Conservation (phyloP, 371 early-diverging fungal genomes). For the Blastocladiella emersonii region DNA sequence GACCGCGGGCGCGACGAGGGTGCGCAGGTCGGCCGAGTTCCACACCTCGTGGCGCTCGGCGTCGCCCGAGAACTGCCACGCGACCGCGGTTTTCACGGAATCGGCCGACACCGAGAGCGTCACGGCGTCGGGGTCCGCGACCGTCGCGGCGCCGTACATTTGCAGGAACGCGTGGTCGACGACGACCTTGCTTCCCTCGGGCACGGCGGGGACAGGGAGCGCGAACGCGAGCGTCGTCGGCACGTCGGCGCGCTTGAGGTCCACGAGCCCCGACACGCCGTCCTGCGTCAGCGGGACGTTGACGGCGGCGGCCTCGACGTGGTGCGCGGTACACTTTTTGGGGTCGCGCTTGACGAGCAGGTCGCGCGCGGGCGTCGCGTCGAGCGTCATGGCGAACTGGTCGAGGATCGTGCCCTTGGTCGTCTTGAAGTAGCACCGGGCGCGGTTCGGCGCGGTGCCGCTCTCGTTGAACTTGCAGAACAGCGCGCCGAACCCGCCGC, state of each 20-base stretch:
- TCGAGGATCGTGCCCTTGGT: neutral
- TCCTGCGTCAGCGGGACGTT: neutral
- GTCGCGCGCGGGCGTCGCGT: no score
- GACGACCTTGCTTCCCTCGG: neutral
- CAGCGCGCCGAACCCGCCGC: neutral
- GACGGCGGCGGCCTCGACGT: neutral
- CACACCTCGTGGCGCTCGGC: slow-evolving; percentile 1
- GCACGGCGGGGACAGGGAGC: neutral
- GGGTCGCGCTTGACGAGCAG: neutral
- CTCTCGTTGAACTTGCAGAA: no score
- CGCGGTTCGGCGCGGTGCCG: no score
- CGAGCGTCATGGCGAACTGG: neutral
- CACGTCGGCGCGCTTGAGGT: neutral
- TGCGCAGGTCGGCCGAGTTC: slow-evolving; percentile 1
- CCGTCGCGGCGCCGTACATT: neutral
- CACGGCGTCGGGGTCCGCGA: neutral
- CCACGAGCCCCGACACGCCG: neutral
- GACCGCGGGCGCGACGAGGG: neutral
- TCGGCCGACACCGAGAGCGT: neutral
- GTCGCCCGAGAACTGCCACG: neutral
- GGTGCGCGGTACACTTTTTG: neutral
- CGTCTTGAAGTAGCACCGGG: neutral
- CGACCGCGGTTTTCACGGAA: neutral
- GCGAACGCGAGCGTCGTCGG: neutral
- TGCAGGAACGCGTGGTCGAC: neutral